Base-by-base conservation (phyloP, 148 eudicot genomes). In the Dysphania ambrosioides region DNA sequence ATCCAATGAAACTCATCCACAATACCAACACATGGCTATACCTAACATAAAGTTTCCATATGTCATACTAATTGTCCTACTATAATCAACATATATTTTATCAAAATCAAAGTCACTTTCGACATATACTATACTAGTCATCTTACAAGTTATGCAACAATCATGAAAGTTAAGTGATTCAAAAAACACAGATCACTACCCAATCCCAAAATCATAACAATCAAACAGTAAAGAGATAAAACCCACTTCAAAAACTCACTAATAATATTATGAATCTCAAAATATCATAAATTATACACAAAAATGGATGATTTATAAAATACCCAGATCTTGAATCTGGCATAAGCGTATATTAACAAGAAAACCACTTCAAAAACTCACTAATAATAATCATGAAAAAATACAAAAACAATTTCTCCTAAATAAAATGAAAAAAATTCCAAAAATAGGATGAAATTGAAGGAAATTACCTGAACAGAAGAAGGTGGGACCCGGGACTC, bases 401-500 rank as follows among this genome's bases (percentile, higher is more conserved):
- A 6, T 8, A 74, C 42, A 56, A 47, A 58, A 66, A 53, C 63
- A n/a, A n/a, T n/a, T 23, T 55, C n/a, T 49, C 8, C 23, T 55
- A 42, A 23, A 32, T 49, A 77, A 64, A 42, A 26, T 63, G 18
- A 65, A 4, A 49, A 70, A 26, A 40, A 70, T 29, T 11, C 0
- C 35, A 44, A 10, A 19, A 49, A 56, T 30, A 26, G 55, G 16
- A 23, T 63, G 23, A 41, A 13, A 32, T 23, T 15, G 47, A 35
- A 4, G 10, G 10, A 16, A 51, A 57, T 66, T 70, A 91, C 97
- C 90, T 89, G 90, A 79, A 59, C 66, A 30, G 83, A 56, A 59
- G 85, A 77, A 23, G 86, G 98, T 40, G 89, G 79, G 32, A 75
- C 81, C 38, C 96, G 90, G 70, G 82, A 83, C 78, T 90, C 93